A percentile compares a stretch with the other conserved stretches of the same genome.
phyloP scores from a whole-genome alignment of 2,329 filamentous ascomycete species.

The Aspergillus calidoustus region DNA sequence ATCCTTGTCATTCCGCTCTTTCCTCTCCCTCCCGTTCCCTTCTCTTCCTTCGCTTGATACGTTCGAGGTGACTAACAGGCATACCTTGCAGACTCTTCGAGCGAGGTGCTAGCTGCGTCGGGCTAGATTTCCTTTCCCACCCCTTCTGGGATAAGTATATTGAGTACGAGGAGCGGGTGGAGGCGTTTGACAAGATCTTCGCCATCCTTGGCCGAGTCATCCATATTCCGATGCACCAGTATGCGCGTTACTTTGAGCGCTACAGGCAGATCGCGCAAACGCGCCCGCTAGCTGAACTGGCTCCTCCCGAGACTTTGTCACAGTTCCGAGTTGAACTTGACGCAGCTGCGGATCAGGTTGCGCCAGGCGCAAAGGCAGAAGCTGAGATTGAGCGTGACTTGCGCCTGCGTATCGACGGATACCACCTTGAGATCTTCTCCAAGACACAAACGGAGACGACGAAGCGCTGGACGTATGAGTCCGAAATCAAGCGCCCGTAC shows the following conservation, averaged over 20 bases:
- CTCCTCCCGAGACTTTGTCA: conserved; percentile 68
- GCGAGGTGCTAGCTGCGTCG: conserved; percentile 80
- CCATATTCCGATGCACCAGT: conserved; percentile 92
- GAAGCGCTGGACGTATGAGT: conserved; percentile 93
- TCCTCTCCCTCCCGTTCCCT: conserved; percentile 36
- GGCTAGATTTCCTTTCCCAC: conserved; percentile 90
- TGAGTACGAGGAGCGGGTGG: conserved; percentile 91
- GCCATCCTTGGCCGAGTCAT: conserved; percentile 81
- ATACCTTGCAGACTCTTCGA: conserved; percentile 76
- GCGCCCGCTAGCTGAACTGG: conserved; percentile 74
- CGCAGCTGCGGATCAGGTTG: conserved; percentile 48
- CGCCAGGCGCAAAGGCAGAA: conserved; percentile 62
- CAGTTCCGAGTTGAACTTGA: conserved; percentile 75
- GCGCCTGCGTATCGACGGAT: conserved; percentile 75
- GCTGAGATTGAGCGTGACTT: conserved; percentile 83
- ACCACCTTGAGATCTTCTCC: conserved; percentile 80
- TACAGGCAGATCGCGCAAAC: conserved; percentile 78
- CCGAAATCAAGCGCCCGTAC: conserved; percentile 92
- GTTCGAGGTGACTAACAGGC: conserved; percentile 45
- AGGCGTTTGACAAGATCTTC: conserved; percentile 83
- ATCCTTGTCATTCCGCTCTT: conserved; percentile 50
- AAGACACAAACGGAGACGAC: conserved; percentile 84
- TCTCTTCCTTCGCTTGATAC: conserved; percentile 29
- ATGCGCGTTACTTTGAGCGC: conserved; percentile 90
- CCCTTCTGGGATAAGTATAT: conserved; percentile 99